Evolutionary conservation across 495 filamentous ascomycete genomes (phyloP).

Genomic region (Chaetomium tenue): DNA sequence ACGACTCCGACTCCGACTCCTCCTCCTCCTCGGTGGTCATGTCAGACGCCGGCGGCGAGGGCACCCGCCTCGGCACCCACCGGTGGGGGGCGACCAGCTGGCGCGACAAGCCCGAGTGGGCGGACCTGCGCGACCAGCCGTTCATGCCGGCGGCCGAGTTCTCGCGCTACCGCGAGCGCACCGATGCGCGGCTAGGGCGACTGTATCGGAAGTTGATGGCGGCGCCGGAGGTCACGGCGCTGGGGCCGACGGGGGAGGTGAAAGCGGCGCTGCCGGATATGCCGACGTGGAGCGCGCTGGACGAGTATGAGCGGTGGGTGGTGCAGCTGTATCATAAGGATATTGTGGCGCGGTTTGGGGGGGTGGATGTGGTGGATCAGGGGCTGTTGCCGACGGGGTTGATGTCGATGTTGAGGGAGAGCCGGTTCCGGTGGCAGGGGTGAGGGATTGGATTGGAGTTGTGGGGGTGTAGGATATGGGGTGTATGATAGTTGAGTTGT

Average conservation of each 20-base stretch:
- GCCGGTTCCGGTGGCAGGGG: slow-evolving; percentile 34
- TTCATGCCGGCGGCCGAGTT: slow-evolving; percentile 55
- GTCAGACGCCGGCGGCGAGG: too few relatives aligned
- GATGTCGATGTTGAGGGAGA: slow-evolving; percentile 46
- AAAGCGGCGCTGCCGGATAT: slow-evolving; percentile 21
- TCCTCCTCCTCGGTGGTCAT: too few relatives aligned
- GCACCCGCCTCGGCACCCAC: background rate
- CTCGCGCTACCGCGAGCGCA: slow-evolving; percentile 44
- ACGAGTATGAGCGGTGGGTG: slow-evolving; percentile 50
- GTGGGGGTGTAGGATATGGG: background rate
- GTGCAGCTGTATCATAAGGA: slow-evolving; percentile 51
- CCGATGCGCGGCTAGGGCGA: slow-evolving; percentile 25
- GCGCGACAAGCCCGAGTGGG: slow-evolving; percentile 18
- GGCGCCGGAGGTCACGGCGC: slow-evolving; percentile 7
- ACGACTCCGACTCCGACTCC: too few relatives aligned
- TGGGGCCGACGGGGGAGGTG: slow-evolving; percentile 19
- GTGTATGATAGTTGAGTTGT: background rate
- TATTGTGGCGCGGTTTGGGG: slow-evolving; percentile 50
- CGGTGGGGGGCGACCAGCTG: background rate
- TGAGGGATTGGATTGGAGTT: slow-evolving; percentile 10
- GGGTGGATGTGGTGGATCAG: slow-evolving; percentile 51
- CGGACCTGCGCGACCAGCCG: slow-evolving; percentile 23
- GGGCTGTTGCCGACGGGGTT: slow-evolving; percentile 54
- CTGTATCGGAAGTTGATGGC: slow-evolving; percentile 23
- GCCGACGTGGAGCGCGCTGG: slow-evolving; percentile 22